Base-by-base conservation (phyloP, 768 basidiomycete genomes). In the Gyrodon lividus region DNA sequence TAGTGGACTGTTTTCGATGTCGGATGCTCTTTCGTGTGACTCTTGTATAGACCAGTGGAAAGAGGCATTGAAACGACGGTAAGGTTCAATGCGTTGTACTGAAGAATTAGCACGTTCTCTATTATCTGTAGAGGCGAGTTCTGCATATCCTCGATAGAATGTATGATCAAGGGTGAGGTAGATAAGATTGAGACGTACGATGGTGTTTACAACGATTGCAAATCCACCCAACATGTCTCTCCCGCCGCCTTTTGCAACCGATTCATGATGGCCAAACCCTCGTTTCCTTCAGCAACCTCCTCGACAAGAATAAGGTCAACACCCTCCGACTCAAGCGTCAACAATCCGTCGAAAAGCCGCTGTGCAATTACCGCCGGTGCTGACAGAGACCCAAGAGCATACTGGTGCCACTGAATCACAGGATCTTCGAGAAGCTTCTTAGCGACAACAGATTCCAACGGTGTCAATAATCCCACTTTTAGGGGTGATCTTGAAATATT, bases 201-300 rank as follows among this genome's bases (percentile, higher is more conserved):
- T 46, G 7, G 40, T 40, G 37, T 56, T 55, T 66, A 66, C 24
- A 28, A 8, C 19, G 51, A 38, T 34, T 39, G 16, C 10, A 51
- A 43, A 20, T 34, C 19, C 8, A 75, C 53, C 71, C 73, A 74
- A 33, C 54, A 53, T 9, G 58, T 60, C 43, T 86, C 81, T 4
- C 86, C 82, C 6, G 94, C 93, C 2, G 96, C 95, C 66, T 98
- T 98, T 55, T 80, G 80, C 22, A 94, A 83, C 16, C 96, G 79
- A 67, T 98, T 97, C 92, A 97, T 98, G 24, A 98, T 81, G 6
- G 96, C 96, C 24, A 97, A 70, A 0, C 96, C 96, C 61, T 97
- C 87, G 31, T 82, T 78, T 24, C 79, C 80, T 68, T 97, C 92
- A 34, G 75, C 70, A 8, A 95, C 77, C 54, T 87, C 92, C 69